Percentiles rank a stretch among this genome's conserved stretches.
These are phyloP conservation scores for Penicillium brasilianum DNA, from an alignment of 2,329 filamentous ascomycete genomes.

Conservation along the genomic window DNA sequence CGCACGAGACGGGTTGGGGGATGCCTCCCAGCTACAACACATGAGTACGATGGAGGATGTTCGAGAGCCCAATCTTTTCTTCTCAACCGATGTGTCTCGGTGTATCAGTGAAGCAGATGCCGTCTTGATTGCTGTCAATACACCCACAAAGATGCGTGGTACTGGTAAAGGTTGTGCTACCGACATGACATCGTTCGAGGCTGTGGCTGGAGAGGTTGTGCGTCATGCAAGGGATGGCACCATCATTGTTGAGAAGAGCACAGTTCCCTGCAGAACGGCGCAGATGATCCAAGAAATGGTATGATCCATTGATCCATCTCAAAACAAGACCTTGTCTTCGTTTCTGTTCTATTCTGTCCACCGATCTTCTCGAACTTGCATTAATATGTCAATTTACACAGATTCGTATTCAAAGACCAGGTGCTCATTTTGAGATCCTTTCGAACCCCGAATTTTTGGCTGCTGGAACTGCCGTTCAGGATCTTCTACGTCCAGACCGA, in stretches of 20 bases:
- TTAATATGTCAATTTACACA: conserved; percentile 16
- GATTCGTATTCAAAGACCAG: conserved; percentile 54
- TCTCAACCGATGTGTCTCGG: conserved; percentile 69
- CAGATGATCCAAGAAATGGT: conserved; percentile 72
- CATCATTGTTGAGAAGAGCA: conserved; percentile 82
- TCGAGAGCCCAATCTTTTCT: conserved; percentile 67
- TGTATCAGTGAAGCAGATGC: conserved; percentile 71
- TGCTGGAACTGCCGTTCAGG: conserved; percentile 74
- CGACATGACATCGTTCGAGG: conserved; percentile 74
- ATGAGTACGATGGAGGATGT: not conserved
- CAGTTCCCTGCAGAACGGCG: conserved; percentile 76
- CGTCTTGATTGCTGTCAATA: conserved; percentile 77
- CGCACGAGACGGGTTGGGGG: conserved; percentile 18
- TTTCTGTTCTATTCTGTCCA: not conserved
- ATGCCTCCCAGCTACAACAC: not conserved
- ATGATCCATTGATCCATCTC: too few species aligned
- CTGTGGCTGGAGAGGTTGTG: conserved; percentile 70
- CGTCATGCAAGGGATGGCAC: conserved; percentile 67
- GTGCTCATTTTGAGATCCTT: conserved; percentile 72
- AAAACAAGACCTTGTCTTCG: too few species aligned
- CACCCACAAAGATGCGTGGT: conserved; percentile 74
- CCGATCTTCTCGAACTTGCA: not conserved
- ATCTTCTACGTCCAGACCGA: conserved; percentile 72
- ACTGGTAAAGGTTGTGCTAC: conserved; percentile 71
- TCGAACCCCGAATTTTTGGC: conserved; percentile 83